Conservation (phyloP, 169 alveolate species). For the Plasmodium falciparum region DNA sequence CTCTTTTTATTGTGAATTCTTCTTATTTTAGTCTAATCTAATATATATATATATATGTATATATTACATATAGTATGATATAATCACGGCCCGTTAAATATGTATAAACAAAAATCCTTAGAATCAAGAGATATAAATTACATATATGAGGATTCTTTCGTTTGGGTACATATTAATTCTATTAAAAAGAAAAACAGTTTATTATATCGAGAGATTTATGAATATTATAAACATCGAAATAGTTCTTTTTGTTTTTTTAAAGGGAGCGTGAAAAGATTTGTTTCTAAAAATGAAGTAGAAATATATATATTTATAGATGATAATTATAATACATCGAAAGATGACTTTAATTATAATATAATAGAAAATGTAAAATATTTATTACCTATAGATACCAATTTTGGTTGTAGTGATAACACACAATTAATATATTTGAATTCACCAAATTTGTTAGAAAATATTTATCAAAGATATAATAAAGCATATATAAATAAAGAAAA, state of each 20-base stretch:
- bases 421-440: conserved; percentile 80
- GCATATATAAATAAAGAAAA: conserved; percentile 65
- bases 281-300: conserved; percentile 65
- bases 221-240: conserved; percentile 39
- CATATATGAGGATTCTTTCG: conserved; percentile 72
- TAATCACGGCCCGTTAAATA: background rate
- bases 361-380: conserved; percentile 75
- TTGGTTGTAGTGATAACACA: conserved; percentile 82
- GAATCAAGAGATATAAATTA: conserved; percentile 59
- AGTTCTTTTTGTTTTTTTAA: conserved; percentile 70
- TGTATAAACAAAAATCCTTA: conserved; percentile 72
- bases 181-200: conserved; percentile 65
- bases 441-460: conserved; percentile 81
- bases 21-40: no score
- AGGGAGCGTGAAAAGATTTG: conserved; percentile 67
- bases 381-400: conserved; percentile 76
- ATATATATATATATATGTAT: no score
- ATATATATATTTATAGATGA: conserved; percentile 60
- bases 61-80: no score
- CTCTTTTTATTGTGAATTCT: no score
- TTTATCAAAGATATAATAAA: conserved; percentile 72
- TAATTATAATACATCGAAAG: conserved; percentile 28
- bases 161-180: conserved; percentile 74
- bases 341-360: conserved; percentile 41
- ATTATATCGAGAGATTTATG: conserved; percentile 58